Evolutionary conservation across 2,329 filamentous ascomycete genomes (phyloP).

Genomic region (Colletotrichum lupini): DNA sequence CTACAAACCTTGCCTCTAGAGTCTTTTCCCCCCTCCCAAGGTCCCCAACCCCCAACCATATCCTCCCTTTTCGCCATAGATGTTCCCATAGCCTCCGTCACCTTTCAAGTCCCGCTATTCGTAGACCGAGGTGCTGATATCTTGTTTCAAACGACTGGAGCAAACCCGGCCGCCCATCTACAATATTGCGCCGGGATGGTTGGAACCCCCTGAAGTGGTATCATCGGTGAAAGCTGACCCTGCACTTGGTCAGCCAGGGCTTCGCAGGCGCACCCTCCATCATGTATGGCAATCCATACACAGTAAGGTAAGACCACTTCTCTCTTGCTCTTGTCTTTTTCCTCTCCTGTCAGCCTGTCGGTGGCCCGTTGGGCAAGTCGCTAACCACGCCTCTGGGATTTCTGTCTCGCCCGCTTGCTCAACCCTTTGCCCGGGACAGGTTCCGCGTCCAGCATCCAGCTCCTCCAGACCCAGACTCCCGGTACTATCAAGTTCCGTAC

Average conservation of each 20-base stretch:
- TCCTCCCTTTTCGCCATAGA: too few relatives aligned
- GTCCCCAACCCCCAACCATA: too few relatives aligned
- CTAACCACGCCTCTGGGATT: neutral
- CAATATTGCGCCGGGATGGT: too few relatives aligned
- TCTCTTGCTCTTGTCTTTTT: neutral
- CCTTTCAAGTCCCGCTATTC: neutral
- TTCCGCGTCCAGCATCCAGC: neutral
- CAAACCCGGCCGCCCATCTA: too few relatives aligned
- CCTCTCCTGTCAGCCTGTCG: neutral
- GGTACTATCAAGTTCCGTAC: too few relatives aligned
- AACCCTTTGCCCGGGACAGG: neutral
- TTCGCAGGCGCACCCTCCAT: neutral
- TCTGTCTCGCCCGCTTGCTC: neutral
- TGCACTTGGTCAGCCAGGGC: constrained; percentile 1
- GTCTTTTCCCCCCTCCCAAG: too few relatives aligned
- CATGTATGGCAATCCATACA: neutral
- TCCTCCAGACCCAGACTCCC: neutral
- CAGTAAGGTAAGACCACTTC: neutral
- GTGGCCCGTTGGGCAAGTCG: neutral
- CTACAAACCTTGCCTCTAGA: neutral
- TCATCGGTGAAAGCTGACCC: neutral
- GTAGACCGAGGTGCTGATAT: neutral
- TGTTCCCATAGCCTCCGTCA: neutral
- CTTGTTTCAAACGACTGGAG: neutral
- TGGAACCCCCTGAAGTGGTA: too few relatives aligned